phyloP scores from a whole-genome alignment of 495 filamentous ascomycete genomes.

The Xylaria bambusicola region DNA sequence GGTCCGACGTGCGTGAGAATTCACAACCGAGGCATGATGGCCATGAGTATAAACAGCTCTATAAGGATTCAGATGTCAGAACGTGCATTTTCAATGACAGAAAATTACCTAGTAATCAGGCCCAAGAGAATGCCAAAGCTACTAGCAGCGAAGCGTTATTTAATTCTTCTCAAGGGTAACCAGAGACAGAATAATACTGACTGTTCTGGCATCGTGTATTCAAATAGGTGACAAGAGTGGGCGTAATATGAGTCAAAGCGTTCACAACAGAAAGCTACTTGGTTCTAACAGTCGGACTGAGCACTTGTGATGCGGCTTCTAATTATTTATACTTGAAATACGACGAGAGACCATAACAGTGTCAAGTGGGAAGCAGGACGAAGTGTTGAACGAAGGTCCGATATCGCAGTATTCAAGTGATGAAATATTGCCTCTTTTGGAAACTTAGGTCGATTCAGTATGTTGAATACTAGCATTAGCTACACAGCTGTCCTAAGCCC shows the following conservation, averaged over 20 bases:
- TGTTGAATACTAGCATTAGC: too few species aligned
- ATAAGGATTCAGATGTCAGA: not conserved
- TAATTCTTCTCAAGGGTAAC: too few species aligned
- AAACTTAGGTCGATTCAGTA: too few species aligned
- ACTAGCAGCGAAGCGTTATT: too few species aligned
- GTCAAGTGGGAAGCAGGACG: not conserved
- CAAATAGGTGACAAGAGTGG: not conserved
- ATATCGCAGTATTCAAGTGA: slow-evolving; percentile 4
- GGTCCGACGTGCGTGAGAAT: slow-evolving; percentile 55
- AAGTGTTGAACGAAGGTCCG: not conserved
- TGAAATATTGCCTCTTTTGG: slow-evolving; percentile 2
- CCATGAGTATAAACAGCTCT: slow-evolving; percentile 51
- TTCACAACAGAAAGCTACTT: not conserved
- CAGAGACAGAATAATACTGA: too few species aligned
- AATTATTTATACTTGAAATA: too few species aligned
- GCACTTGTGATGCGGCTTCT: too few species aligned
- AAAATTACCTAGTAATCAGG: too few species aligned
- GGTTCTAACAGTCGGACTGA: too few species aligned
- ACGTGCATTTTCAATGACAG: too few species aligned
- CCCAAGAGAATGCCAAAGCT: too few species aligned
- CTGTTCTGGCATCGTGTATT: slow-evolving; percentile 13
- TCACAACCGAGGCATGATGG: slow-evolving; percentile 51
- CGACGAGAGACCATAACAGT: not conserved
- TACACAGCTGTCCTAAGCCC: too few species aligned
- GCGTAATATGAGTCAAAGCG: not conserved